These are phyloP conservation scores for Buxus sempervirens DNA, from an alignment of 164 flowering plant genomes.

Conservation along the genomic window DNA sequence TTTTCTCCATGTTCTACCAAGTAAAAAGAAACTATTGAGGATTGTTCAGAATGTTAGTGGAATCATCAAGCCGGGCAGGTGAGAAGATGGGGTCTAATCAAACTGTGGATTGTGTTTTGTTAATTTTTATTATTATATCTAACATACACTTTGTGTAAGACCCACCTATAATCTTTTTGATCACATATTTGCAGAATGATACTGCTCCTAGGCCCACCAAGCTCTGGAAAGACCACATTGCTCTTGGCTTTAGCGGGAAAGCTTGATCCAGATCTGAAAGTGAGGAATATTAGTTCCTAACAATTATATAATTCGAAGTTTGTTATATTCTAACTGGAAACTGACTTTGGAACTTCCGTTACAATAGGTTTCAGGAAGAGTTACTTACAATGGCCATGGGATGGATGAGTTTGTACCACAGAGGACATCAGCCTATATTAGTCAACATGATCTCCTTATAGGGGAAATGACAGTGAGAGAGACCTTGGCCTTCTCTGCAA, in stretches of 20 bases:
- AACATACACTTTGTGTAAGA: not conserved
- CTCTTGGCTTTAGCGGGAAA: conserved; percentile 53
- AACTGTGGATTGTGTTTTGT: not conserved
- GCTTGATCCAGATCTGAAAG: conserved; percentile 31
- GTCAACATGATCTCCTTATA: conserved; percentile 54
- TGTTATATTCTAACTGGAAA: not conserved
- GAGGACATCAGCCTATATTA: conserved; percentile 61
- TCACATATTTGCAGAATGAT: conserved; percentile 39
- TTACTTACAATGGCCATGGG: conserved; percentile 55
- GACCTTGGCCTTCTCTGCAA: conserved; percentile 53
- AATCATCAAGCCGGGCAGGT: conserved; percentile 65
- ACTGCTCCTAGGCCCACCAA: conserved; percentile 60
- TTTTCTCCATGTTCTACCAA: conserved; percentile 37
- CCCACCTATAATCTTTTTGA: not conserved
- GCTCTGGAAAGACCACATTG: conserved; percentile 59
- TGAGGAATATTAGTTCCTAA: no score
- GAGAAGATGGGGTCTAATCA: not conserved
- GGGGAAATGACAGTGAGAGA: conserved; percentile 69
- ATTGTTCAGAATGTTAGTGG: conserved; percentile 73
- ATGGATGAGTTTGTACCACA: conserved; percentile 63
- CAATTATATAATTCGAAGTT: no score
- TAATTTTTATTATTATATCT: not conserved
- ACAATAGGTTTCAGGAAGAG: conserved; percentile 36
- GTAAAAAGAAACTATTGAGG: conserved; percentile 35
- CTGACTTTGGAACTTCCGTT: not conserved